Evolutionary conservation across 306 rosid genomes (phyloP).

Genomic region (Casuarina cunninghamiana): DNA sequence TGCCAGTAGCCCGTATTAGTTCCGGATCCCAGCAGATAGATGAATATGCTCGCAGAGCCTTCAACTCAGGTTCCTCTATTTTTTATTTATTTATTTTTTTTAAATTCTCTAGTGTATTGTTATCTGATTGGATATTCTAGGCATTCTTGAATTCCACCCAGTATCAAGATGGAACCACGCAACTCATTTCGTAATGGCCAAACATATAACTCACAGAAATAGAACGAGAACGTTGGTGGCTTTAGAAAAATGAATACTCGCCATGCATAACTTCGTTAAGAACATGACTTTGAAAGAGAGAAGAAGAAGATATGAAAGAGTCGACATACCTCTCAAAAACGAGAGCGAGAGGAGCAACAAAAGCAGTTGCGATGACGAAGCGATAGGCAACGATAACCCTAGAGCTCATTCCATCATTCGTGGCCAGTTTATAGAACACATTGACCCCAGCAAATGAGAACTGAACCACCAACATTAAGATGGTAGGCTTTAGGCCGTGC

Average conservation of each 20-base stretch:
- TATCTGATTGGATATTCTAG: too few species aligned
- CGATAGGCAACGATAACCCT: constrained; percentile 64
- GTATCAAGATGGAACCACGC: too few species aligned
- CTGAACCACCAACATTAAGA: constrained; percentile 56
- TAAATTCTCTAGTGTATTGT: too few species aligned
- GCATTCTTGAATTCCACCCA: too few species aligned
- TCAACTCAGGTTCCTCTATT: too few species aligned
- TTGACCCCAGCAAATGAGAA: constrained; percentile 50
- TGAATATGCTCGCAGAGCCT: too few species aligned
- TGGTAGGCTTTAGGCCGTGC: constrained; percentile 42
- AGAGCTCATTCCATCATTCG: constrained; percentile 62
- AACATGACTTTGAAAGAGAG: not conserved
- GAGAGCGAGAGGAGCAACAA: constrained; percentile 58
- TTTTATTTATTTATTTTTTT: too few species aligned
- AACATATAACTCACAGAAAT: too few species aligned
- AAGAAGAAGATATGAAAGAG: not conserved
- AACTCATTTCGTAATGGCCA: too few species aligned
- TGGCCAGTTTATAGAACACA: constrained; percentile 62
- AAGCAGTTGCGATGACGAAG: constrained; percentile 51
- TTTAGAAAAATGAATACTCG: not conserved
- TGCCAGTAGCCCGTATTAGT: constrained; percentile 22
- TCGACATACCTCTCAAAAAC: constrained; percentile 50
- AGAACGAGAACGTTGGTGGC: not conserved
- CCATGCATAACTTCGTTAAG: not conserved
- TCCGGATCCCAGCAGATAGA: not conserved